Conservation (phyloP, 805 yeast species). For the Metschnikowia kofuensis region DNA sequence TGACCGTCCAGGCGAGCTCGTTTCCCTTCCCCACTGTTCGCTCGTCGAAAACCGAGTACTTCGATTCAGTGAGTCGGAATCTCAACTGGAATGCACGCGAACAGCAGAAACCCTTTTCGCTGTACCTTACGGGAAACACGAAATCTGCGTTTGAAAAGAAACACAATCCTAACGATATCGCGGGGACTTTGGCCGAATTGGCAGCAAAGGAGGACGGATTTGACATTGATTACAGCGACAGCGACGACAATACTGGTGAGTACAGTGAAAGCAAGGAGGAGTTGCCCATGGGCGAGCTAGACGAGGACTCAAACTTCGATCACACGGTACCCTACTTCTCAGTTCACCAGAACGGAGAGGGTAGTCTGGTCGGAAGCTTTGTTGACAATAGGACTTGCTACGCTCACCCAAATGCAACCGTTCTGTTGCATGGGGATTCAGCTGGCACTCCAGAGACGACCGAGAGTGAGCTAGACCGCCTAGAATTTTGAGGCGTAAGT, state of each 20-base stretch:
- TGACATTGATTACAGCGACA: constrained; percentile 33
- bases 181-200: background rate
- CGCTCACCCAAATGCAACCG: constrained; percentile 44
- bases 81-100: constrained; percentile 93
- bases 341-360: constrained; percentile 27
- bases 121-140: constrained; percentile 56
- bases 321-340: constrained; percentile 30
- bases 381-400: constrained; percentile 38
- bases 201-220: constrained; percentile 24
- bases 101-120: constrained; percentile 77
- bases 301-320: constrained; percentile 15
- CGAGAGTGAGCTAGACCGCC: constrained; percentile 9
- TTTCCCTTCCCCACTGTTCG: constrained; percentile 93
- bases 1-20: constrained; percentile 79
- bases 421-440: constrained; percentile 19
- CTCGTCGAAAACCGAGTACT: constrained; percentile 67
- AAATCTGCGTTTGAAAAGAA: constrained; percentile 28
- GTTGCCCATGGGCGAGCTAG: constrained; percentile 16
- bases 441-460: constrained; percentile 9
- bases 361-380: constrained; percentile 27
- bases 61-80: constrained; percentile 81
- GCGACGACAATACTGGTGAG: constrained; percentile 20
- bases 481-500: background rate
- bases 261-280: constrained; percentile 4
- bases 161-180: constrained; percentile 12